Conservation (phyloP, 768 basidiomycete genomes). For the Melanogaster broomeanus region DNA sequence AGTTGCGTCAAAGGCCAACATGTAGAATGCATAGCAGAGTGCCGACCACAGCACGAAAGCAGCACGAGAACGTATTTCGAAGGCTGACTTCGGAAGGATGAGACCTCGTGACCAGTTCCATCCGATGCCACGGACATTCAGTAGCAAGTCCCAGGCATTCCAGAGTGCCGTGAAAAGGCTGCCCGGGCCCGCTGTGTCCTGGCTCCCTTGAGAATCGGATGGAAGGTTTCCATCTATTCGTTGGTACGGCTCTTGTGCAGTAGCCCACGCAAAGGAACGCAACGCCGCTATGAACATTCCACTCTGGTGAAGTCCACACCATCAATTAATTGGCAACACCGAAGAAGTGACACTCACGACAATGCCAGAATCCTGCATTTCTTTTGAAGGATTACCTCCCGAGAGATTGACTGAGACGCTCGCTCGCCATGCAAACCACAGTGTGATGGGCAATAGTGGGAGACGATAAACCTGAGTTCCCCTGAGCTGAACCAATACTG, state of each 20-base stretch:
- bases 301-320: too few species aligned
- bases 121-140: conserved; percentile 23
- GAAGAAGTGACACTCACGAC: too few species aligned
- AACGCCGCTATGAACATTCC: conserved; percentile 10
- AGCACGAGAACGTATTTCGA: too few species aligned
- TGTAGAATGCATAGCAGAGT: conserved; percentile 3
- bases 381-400: conserved; percentile 10
- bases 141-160: conserved; percentile 24
- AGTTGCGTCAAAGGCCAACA: conserved; percentile 11
- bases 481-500: too few species aligned
- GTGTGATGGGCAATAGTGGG: conserved; percentile 47
- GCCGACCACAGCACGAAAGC: too few species aligned
- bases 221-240: too few species aligned
- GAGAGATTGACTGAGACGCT: too few species aligned
- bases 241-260: too few species aligned
- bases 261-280: too few species aligned
- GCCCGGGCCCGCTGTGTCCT: background rate
- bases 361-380: conserved; percentile 16
- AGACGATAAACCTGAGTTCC: conserved; percentile 45
- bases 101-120: conserved; percentile 26
- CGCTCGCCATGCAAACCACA: conserved; percentile 48
- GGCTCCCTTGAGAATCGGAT: background rate
- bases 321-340: too few species aligned
- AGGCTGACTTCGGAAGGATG: conserved; percentile 16
- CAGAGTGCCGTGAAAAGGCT: conserved; percentile 5